Evolutionary conservation across 129 eudicot species (phyloP), one percentile per base, ranked within the genome.

Genomic region (Glebionis coronaria): DNA sequence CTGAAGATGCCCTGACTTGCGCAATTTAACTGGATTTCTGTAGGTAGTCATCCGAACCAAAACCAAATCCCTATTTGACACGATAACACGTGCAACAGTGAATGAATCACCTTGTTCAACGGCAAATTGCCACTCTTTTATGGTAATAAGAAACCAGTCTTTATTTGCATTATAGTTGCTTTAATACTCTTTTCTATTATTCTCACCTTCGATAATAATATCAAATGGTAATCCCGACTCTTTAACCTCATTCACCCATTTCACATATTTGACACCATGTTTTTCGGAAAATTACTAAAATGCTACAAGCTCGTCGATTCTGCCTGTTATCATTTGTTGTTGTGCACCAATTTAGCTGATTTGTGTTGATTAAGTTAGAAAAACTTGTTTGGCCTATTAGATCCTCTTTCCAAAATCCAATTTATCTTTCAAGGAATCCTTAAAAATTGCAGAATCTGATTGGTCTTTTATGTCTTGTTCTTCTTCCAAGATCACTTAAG

Each of bases 61-160:
- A 12, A 86, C 88, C 47, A 56, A 67, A 5, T 75, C 72, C 15
- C 78, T 62, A 12, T 68, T 68, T 9, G 80, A 77, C 52, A 88
- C 79, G 42, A 70, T 68, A 21, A 88, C 88, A 73, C 76, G 82
- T 0, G 85, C 96, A 45, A 88, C 79, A 80, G 93, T 88, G 61
- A 76, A 88, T 7, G 83, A 51, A 14, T 83, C 96, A 2, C 90
- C 90, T 58, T 88, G 85, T 31, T 85, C 87, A 47, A 68, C 73
- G 27, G 84, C 93, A 76, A 83, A 85, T 44, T 88, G 87, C 90
- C 93, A 88, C 63, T 88, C 96, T 56, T 81, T 76, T 27, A 74
- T 57, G 3, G 80, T 71, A 73, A 88, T 79, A 10, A 25, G 21
- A 53, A 85, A 83, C 96, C 92, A 88, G 31, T 81, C 82, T 74